A percentile compares a stretch with the other conserved stretches of the same genome.
phyloP scores from a whole-genome alignment of 805 yeast species.

The Candida odintsovae region DNA sequence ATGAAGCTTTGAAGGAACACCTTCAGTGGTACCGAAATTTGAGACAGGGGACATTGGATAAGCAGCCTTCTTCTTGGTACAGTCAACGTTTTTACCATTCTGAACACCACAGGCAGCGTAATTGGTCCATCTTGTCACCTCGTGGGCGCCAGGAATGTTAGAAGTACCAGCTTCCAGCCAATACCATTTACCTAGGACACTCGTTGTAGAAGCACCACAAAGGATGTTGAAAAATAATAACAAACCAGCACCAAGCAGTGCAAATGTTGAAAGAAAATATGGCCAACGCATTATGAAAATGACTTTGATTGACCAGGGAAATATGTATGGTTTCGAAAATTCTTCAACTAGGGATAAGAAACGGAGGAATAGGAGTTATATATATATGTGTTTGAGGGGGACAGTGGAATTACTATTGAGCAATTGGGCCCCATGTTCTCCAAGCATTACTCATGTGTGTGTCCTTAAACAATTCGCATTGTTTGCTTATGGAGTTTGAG shows the following conservation, averaged over 20 bases:
- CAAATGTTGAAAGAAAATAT: constrained; percentile 25
- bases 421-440: neutral
- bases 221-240: constrained; percentile 59
- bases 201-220: constrained; percentile 51
- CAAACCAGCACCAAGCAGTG: constrained; percentile 41
- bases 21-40: constrained; percentile 52
- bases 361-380: neutral
- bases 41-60: constrained; percentile 77
- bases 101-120: constrained; percentile 54
- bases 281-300: constrained; percentile 23
- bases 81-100: constrained; percentile 41
- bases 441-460: neutral
- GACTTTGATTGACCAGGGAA: neutral
- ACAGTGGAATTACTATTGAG: neutral
- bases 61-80: constrained; percentile 60
- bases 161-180: constrained; percentile 76
- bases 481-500: neutral
- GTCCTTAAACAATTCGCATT: neutral
- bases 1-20: constrained; percentile 51
- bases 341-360: neutral
- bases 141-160: constrained; percentile 33
- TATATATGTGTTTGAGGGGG: neutral
- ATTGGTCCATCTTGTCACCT: constrained; percentile 70
- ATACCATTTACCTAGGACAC: constrained; percentile 61
- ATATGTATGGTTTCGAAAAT: neutral